Evolutionary conservation across 2,329 filamentous ascomycete species (phyloP), one percentile per base, ranked within the genome.

Genomic region (Penicillium sp.): DNA sequence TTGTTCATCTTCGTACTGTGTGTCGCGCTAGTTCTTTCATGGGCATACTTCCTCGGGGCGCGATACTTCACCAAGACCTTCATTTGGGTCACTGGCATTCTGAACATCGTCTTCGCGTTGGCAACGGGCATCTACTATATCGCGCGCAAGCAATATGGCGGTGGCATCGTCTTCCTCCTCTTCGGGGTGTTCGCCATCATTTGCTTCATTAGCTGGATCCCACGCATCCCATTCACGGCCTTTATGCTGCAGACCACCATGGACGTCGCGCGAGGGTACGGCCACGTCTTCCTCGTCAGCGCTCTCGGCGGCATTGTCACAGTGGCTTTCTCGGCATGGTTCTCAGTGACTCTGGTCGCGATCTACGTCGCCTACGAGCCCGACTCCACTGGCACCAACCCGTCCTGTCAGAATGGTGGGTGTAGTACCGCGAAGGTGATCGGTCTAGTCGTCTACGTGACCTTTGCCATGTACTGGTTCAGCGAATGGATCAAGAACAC

Each of bases 401-500:
- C 79, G 16, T 67, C 78, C 3, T 83, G 81, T 49, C 61, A 54
- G 23, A 66, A 69, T 10, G 80, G 80, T 3, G 75, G 77, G 4
- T 96, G 90, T 56, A 83, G 85, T 45, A 75, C 72, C 4, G 87
- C 74, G 36, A 91, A 83, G 50, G 86, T 96, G 30, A 90, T 89
- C 45, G 90, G 90, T 0, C 69, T 96, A 19, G 72, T 94, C 4
- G 86, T 84, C 13, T 96, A 94, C 62, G 78, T 89, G 52, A 94
- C 89, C 0, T 96, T 97, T 57, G 84, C 89, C 37, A 87, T 83
- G 68, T 96, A 94, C 69, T 97, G 91, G 91, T 83, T 95, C 50
- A 84, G 86, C 2, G 91, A 97, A 63, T 91, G 86, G 77, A 71
- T 96, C 54, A 96, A 96, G 72, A 95, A 94, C 67, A 89, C 87